Evolutionary conservation across 345 rosid species (phyloP), one percentile per base, ranked within the genome.

Genomic region (Gossypium arboreum): DNA sequence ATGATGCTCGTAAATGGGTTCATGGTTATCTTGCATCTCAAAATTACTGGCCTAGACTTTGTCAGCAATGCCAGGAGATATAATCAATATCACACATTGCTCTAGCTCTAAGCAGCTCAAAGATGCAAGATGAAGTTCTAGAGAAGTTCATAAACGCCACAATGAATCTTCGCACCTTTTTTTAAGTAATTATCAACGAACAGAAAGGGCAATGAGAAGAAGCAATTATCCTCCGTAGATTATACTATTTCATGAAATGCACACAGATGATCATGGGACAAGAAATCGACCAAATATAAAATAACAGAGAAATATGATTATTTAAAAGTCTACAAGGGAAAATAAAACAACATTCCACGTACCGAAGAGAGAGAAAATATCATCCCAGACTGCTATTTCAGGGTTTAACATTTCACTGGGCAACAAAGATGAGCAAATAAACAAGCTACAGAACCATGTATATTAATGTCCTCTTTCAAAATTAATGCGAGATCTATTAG

Each of bases 401-500:
- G 22, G 75, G 34, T 12, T 71, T 71, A 39, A 55, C 52, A 55
- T 55, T 71, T 71, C 98, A 71, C 20, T 7, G 12, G 18, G n/a
- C 9, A 66, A 55, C 27, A 24, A 75, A 16, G 12, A 43, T 24
- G 3, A 34, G 13, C 27, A 68, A 25, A 54, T 29, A 5, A 55
- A 10, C 27, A 4, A 56, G 65, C 27, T 22, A 41, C 17, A 68
- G 39, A 34, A 22, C 22, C 77, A 17, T 63, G 43, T 51, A 47
- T 87, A 12, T 73, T 76, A 85, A 10, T 87, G 87, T 22, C 94
- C 92, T 73, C 91, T 92, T 85, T 90, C 90, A 76, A 93, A 95
- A 64, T 90, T 94, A 65, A 95, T 87, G 76, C 96, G 91, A 74
- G 87, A 88, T 72, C 98, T 85, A 68, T 91, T 83, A 61, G 98